Base-by-base conservation (phyloP, 192 early-diverging fungal genomes). In the Entomortierella beljakovae region DNA sequence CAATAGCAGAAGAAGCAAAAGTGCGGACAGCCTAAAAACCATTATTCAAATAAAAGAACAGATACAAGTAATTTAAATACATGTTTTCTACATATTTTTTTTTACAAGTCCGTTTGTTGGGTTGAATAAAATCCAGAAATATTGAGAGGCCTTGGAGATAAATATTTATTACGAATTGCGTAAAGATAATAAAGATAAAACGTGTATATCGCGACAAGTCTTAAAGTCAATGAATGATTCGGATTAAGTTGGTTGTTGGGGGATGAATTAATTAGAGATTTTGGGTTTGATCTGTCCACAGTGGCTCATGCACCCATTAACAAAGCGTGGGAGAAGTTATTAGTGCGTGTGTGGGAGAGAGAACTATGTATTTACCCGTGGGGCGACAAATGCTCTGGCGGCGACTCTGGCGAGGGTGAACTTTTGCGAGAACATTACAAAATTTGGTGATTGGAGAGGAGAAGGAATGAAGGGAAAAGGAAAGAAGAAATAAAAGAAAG, bases 1-100 rank as follows among this genome's bases (percentile, higher is more conserved):
- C 70, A 56, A 85, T 85, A 57, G 68, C 57, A 38, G 77, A 67
- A 34, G 82, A 72, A 28, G 81, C 70, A 59, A 71, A 81, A 32
- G 61, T 72, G 55, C 79, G 68, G 33, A 81, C 70, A 48, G 53
- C 62, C 74, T 77, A 74, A 25, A 20, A 38, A 38, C 37, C n/a
- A n/a, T n/a, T n/a, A n/a, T n/a, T n/a, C n/a, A n/a, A n/a, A n/a
- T n/a, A n/a, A n/a, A n/a, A n/a, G n/a, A n/a, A n/a, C n/a, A n/a
- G n/a, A n/a, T n/a, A n/a, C n/a, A n/a, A n/a, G n/a, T n/a, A n/a
- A n/a, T n/a, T n/a, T n/a, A n/a, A n/a, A n/a, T n/a, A n/a, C n/a
- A n/a, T n/a, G n/a, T n/a, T n/a, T n/a, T n/a, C n/a, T n/a, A n/a
- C n/a, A n/a, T n/a, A n/a, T n/a, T n/a, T n/a, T n/a, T n/a, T n/a